Base-by-base conservation (phyloP, 805 yeast genomes). In the Candida rishiriensis region DNA sequence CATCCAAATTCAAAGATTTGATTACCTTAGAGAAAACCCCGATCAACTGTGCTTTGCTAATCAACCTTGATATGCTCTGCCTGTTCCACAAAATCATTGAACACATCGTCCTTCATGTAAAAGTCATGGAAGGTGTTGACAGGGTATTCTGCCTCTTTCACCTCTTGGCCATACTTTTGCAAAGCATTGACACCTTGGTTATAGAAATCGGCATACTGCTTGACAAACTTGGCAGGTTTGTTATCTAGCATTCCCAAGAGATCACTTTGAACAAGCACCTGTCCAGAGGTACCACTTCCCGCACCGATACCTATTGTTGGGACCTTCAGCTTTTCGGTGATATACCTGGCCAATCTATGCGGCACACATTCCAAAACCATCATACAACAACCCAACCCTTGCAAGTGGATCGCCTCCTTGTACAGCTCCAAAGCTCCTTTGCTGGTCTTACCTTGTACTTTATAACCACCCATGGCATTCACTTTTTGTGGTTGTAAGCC, bases 271-370 rank as follows among this genome's bases (percentile, higher is more conserved):
- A 91, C 99, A 33, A 91, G 71, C 1, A 91, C 96, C 63, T 93
- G 98, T 0, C 96, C 98, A 31, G 86, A 78, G 9, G 91, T 83
- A 9, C 68, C 67, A 17, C 80, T 77, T 0, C 99, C 98, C 0
- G 98, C 97, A 4, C 99, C 99, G 39, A 91, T 91, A 3, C 99
- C 99, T 52, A 91, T 89, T 1, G 95, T 86, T 0, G 98, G 97
- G 1, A 91, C 71, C 1, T 60, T 40, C 29, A 89, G 60, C 12
- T 69, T 66, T 2, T 70, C 60, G 0, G 97, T 85, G 28, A 93
- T 78, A 44, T 70, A 68, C 36, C 70, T 61, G 0, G 91, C 91
- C 11, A 93, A 65, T 44, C 73, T 74, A 44, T 77, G 78, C 1
- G 99, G 99, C 3, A 91, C 76, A 41, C 97, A 95, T 56, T 91